These are phyloP conservation scores for Phialophora expanda DNA, from an alignment of 2,329 filamentous ascomycete genomes.

Conservation along the genomic window DNA sequence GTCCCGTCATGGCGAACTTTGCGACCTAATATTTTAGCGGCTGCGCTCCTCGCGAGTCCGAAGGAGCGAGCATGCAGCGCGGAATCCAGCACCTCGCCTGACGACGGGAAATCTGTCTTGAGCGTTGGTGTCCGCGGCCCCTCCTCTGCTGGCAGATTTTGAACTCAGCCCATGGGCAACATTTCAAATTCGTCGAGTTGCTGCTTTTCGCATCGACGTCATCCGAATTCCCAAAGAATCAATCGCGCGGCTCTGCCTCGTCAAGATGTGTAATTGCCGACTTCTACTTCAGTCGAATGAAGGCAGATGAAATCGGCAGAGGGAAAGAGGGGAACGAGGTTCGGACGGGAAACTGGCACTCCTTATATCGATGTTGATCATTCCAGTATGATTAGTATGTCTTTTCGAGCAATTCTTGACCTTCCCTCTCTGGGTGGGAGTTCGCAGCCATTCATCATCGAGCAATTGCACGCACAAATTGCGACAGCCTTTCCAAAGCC, in stretches of 20 bases:
- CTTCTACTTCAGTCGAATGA: neutral
- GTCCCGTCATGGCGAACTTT: neutral
- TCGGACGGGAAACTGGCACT: neutral
- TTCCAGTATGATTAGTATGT: neutral
- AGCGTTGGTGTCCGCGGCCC: neutral
- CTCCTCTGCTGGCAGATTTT: neutral
- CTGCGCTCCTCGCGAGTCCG: neutral
- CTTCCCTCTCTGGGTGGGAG: conserved; percentile 3
- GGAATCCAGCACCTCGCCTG: neutral
- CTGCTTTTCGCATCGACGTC: neutral
- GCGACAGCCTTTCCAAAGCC: neutral
- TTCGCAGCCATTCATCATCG: neutral
- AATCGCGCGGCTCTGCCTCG: neutral
- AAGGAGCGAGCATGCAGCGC: neutral
- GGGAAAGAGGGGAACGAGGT: neutral
- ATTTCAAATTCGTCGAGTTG: neutral
- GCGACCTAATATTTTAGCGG: neutral
- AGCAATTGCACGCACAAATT: neutral
- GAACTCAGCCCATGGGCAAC: too few species aligned
- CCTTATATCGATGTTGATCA: neutral
- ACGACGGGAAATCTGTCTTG: neutral
- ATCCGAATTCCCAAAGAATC: neutral
- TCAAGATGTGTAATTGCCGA: neutral
- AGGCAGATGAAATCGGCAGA: neutral
- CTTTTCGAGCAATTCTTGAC: neutral